These are phyloP conservation scores for Ramalina intermedia DNA, from an alignment of 495 filamentous ascomycete species.

Conservation along the genomic window DNA sequence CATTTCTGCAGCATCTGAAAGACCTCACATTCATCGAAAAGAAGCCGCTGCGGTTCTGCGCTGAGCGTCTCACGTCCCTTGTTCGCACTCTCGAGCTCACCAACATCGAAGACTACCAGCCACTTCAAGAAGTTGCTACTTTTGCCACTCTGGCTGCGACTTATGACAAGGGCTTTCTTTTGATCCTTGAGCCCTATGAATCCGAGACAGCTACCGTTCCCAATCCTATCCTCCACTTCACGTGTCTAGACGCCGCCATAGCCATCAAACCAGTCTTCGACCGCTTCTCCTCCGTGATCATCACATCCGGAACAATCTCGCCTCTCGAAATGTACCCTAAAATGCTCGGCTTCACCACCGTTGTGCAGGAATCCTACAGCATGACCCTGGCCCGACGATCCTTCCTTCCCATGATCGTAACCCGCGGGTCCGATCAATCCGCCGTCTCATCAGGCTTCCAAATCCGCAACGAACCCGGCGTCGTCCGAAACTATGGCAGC, in stretches of 20 bases:
- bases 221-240: conserved; percentile 90
- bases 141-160: conserved; percentile 97
- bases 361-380: conserved; percentile 88
- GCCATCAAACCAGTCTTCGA: conserved; percentile 98
- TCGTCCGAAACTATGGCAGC: conserved; percentile 90
- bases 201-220: conserved; percentile 90
- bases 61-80: conserved; percentile 86
- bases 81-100: conserved; percentile 91
- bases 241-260: conserved; percentile 93
- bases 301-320: conserved; percentile 94
- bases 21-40: conserved; percentile 95
- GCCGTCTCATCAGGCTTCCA: conserved; percentile 83
- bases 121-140: conserved; percentile 92
- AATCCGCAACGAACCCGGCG: conserved; percentile 84
- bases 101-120: conserved; percentile 95
- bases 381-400: conserved; percentile 95
- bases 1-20: conserved; percentile 84
- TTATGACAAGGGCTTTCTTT: conserved; percentile 91
- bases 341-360: conserved; percentile 85
- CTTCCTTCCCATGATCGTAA: conserved; percentile 96
- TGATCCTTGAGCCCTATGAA: conserved; percentile 94
- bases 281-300: conserved; percentile 92
- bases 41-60: conserved; percentile 90
- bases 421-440: conserved; percentile 84
- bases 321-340: conserved; percentile 98